Evolutionary conservation across 345 rosid genomes (phyloP), one percentile per base, ranked within the genome.

Genomic region (Hypericum androsaemum): DNA sequence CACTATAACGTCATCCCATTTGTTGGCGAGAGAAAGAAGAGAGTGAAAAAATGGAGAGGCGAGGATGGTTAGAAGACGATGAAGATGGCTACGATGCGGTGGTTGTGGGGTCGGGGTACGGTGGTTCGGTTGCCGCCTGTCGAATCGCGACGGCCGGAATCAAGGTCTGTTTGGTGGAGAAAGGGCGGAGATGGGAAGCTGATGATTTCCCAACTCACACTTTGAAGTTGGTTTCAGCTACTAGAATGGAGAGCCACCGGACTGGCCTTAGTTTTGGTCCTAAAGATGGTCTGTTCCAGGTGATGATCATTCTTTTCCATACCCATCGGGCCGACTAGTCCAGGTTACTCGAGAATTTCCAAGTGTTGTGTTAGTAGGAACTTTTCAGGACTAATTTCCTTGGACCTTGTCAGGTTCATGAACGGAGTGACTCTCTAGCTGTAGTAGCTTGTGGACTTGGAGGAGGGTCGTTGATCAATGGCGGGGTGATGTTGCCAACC

Each of bases 41-140:
- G 2, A 22, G 2, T 22, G 4, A 22, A 1, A 4, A 22, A 22
- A 22, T 22, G 32, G 32, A 22, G 32, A 22, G 4, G 32, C 32
- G 1, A 22, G 32, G 2, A 22, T 22, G 32, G 32, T 22, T 4
- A 32, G 22, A 51, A 16, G 54, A 11, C n/a, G 64, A 63, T 12
- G 49, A 56, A 60, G 64, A 59, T 61, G 69, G 67, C 28, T 76
- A 58, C 47, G 81, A 76, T 50, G 76, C 69, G 50, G 39, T 73
- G 39, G 73, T 75, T 56, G 74, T 67, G 57, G 78, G 78, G 9
- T 76, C 78, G 39, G 75, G 78, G 59, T 67, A 76, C 57, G 78
- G 78, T 3, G 78, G 78, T 58, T 76, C 77, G 12, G 54, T 68
- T 17, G 76, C 78, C 13, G 73, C 76, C 40, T 70, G 56, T 62